Evolutionary conservation across 768 basidiomycete genomes (phyloP).

Genomic region (Suillus fuscotomentosus): DNA sequence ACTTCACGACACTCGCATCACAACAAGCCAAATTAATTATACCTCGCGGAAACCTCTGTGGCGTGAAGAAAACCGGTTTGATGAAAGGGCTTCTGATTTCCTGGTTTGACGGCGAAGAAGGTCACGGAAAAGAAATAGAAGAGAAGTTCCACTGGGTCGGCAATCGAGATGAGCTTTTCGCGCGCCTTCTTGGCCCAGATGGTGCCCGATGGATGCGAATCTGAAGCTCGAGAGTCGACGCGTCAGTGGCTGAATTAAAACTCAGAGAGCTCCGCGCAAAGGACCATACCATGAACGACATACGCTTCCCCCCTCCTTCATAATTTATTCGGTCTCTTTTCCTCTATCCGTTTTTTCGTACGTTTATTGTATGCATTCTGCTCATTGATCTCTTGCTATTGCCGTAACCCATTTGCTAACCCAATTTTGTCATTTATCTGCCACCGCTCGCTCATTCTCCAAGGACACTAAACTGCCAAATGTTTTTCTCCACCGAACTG

Average conservation of each 20-base stretch:
- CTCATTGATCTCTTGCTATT: conserved; percentile 6
- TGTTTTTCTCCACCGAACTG: conserved; percentile 89
- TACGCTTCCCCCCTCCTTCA: conserved; percentile 2
- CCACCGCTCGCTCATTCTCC: background rate
- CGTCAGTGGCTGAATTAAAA: conserved; percentile 8
- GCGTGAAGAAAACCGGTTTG: conserved; percentile 56
- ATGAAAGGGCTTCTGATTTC: conserved; percentile 51
- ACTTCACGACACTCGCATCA: conserved; percentile 55
- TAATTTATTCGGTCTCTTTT: conserved; percentile 4
- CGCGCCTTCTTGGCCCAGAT: conserved; percentile 53
- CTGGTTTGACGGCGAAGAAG: conserved; percentile 36
- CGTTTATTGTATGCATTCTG: background rate
- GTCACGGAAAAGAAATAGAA: conserved; percentile 37
- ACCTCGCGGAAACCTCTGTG: conserved; percentile 43
- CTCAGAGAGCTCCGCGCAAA: conserved; percentile 8
- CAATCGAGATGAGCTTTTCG: conserved; percentile 64
- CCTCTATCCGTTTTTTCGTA: conserved; percentile 4
- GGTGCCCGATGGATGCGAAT: conserved; percentile 49
- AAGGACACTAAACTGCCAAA: conserved; percentile 24
- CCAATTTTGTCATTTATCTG: background rate
- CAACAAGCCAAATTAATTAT: conserved; percentile 45
- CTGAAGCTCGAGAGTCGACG: conserved; percentile 22
- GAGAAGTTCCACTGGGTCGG: conserved; percentile 62
- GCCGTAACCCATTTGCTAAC: conserved; percentile 4
- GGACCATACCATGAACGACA: background rate